Conservation (phyloP, 768 basidiomycete genomes). For the Kwoniella dejecticola region DNA sequence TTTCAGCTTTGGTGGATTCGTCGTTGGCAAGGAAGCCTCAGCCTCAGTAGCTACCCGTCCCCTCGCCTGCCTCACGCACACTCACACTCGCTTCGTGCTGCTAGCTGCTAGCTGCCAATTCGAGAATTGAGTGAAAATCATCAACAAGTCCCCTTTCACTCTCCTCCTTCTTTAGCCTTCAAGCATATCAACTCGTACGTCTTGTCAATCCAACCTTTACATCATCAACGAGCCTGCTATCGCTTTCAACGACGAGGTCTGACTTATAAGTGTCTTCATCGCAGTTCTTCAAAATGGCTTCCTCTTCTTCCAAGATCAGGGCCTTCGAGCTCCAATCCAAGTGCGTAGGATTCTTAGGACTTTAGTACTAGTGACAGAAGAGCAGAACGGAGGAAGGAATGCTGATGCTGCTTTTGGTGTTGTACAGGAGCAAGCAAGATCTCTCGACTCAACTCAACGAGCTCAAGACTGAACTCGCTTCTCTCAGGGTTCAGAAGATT, state of each 20-base stretch:
- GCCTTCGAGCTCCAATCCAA: slow-evolving; percentile 57
- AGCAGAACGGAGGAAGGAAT: not conserved
- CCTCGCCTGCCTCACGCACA: too few species aligned
- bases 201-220: slow-evolving; percentile 1
- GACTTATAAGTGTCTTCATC: not conserved
- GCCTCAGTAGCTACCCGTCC: too few species aligned
- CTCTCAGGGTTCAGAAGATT: slow-evolving; percentile 96
- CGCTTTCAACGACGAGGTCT: not conserved
- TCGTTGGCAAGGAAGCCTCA: too few species aligned
- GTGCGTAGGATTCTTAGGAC: slow-evolving; percentile 32
- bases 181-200: slow-evolving; percentile 20
- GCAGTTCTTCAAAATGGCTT: slow-evolving; percentile 42
- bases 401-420: slow-evolving; percentile 8
- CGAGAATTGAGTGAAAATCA: not conserved
- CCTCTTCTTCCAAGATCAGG: slow-evolving; percentile 52
- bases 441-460: slow-evolving; percentile 89
- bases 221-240: not conserved
- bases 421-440: slow-evolving; percentile 82
- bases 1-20: not conserved
- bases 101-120: slow-evolving; percentile 7
- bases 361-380: not conserved
- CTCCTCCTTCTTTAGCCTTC: slow-evolving; percentile 18
- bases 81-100: slow-evolving; percentile 1
- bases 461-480: slow-evolving; percentile 91
- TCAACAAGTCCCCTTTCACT: not conserved